Base-by-base conservation (phyloP, 768 basidiomycete genomes). In the Leucocoprinus leucothites region DNA sequence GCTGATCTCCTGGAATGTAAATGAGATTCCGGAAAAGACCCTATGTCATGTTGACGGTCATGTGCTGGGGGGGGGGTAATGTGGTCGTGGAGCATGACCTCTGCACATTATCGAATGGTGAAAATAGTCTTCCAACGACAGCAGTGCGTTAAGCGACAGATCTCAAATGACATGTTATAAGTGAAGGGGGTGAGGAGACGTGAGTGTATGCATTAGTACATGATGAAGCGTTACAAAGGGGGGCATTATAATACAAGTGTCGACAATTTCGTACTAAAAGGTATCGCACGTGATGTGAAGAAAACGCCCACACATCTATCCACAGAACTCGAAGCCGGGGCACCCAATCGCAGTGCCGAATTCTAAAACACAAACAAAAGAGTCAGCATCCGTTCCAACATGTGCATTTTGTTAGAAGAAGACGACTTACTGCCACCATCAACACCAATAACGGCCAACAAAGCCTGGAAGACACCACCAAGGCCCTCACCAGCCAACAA, bases 401-500 rank as follows among this genome's bases (percentile, higher is more conserved):
- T 31, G 7, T 24, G 5, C 5, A 16, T 13, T 3, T 9, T 18
- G 3, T 22, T 3, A 48, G 48, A 18, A 47, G 25, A 13, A 48
- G 19, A 31, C 21, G 11, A 71, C 75, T 67, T 61, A 77, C 75
- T 73, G 26, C 69, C 63, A 26, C 80, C 81, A 56, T 80, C 79
- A 35, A 82, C 81, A 50, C 76, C 75, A 35, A 71, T 65, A 49
- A 83, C 69, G 26, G 80, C 77, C 21, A 84, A 70, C n/a, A 83
- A 64, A 11, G 82, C 82, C 58, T 79, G 77, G 64, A 83, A 74
- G 48, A 85, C 81, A 63, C 82, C 83, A 25, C 81, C 83, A 31
- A 85, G 70, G 67, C 83, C 83, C 59, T 84, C 82, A 24, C 82
- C 82, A 34, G 82, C 80, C 31, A 84, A 69, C 56, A 81, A 67